These are phyloP conservation scores for Helichrysum umbraculigerum DNA, from an alignment of 129 eudicot species.

Conservation along the genomic window DNA sequence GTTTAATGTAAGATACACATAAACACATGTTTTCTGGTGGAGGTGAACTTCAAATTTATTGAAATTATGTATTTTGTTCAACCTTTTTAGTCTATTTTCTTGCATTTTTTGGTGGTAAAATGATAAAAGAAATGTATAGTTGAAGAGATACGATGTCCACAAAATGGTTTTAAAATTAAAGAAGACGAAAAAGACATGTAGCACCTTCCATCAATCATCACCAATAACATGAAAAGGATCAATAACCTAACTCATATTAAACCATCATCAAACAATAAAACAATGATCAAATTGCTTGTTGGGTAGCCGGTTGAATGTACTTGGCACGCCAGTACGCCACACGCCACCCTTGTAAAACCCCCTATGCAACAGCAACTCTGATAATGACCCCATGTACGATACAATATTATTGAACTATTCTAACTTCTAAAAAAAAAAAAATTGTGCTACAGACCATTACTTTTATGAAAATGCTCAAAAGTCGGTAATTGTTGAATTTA, in stretches of 20 bases:
- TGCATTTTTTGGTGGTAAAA: not conserved
- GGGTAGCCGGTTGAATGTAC: slow-evolving; percentile 22
- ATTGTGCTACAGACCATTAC: not conserved
- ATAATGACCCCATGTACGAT: slow-evolving; percentile 2
- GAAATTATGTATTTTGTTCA: no score
- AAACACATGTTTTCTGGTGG: no score
- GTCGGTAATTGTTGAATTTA: not conserved
- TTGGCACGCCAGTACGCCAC: not conserved
- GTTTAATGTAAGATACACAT: no score
- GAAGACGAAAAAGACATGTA: slow-evolving; percentile 13
- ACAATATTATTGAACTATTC: no score
- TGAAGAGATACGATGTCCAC: slow-evolving; percentile 1
- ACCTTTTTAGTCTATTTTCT: not conserved
- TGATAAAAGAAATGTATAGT: not conserved
- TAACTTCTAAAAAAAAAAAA: no score
- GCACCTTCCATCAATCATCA: slow-evolving; percentile 8
- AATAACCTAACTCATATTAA: slow-evolving; percentile 16
- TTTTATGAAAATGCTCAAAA: not conserved
- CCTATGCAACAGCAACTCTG: slow-evolving; percentile 19
- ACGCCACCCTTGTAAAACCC: not conserved
- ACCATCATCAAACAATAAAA: not conserved
- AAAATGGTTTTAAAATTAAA: not conserved
- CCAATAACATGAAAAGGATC: slow-evolving; percentile 22
- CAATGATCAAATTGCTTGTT: slow-evolving; percentile 10
- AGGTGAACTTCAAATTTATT: no score